Evolutionary conservation across 2,329 filamentous ascomycete species (phyloP), one percentile per base, ranked within the genome.

Genomic region (Phyllosticta citriasiana): DNA sequence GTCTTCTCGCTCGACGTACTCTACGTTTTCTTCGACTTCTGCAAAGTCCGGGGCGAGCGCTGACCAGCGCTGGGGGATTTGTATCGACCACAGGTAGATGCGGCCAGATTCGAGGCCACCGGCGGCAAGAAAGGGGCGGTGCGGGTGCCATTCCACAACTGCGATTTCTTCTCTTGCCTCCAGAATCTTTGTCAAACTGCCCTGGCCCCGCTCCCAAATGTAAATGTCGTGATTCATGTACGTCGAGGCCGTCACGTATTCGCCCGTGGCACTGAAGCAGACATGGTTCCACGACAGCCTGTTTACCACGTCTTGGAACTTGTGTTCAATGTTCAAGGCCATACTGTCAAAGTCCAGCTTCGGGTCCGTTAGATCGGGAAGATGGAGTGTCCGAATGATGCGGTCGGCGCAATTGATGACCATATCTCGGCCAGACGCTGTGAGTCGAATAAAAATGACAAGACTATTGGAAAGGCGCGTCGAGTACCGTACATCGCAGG

Each of bases 221-320:
- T 97, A 97, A 65, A 99, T 89, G 74, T 99, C 93, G 68, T 97
- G 92, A 70, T 99, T 99, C 80, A 97, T 97, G 74, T 91, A 96
- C 1, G 94, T 97, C 26, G 91, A 96, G 0, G 95, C 94, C 25
- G 91, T 91, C 51, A 99, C 91, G 71, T 97, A 97, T 74, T 99
- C 94, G 58, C 91, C 92, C 0, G 89, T 94, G 0, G 90, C 88
- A 69, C 91, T 96, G 73, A 99, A 97, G 0, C 92, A 91, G 62
- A 96, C 92, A 70, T 97, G 91, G 70, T 97, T 99, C 94, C 94
- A 99, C 6, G 89, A 91, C 12, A 97, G 78, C 53, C 89, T 86
- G 71, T 99, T 97, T 57, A 99, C 94, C 3, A 97, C 88, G 71
- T 99, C 95, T 73, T 97, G 92, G 69, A 97, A 99, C 71, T 97